Percentiles rank a stretch among this genome's conserved stretches.
Evolutionary conservation across 139 green algal species (phyloP).

Genomic region (Chlamydomonas incerta): DNA sequence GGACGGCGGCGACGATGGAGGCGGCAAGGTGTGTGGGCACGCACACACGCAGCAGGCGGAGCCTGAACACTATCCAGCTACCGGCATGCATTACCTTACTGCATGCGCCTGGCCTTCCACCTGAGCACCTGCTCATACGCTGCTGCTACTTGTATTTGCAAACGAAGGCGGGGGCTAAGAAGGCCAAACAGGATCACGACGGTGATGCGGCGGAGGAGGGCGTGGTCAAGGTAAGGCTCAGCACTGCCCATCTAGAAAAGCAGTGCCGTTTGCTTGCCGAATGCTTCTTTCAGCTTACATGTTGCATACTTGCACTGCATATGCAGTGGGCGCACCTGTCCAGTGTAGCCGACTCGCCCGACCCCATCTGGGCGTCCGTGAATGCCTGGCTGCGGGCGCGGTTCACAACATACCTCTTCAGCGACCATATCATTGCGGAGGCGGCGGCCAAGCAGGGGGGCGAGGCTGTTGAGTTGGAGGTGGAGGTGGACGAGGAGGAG

Average conservation of each 20-base stretch:
- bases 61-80: too few relatives aligned
- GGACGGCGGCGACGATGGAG: background rate
- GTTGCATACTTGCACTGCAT: too few relatives aligned
- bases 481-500: constrained; percentile 22
- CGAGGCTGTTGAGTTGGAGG: background rate
- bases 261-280: too few relatives aligned
- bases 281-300: too few relatives aligned
- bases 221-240: background rate
- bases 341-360: constrained; percentile 47
- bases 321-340: constrained; percentile 62
- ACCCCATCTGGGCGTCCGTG: constrained; percentile 62
- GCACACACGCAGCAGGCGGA: too few relatives aligned
- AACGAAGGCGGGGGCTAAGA: too few relatives aligned
- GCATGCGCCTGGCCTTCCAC: too few relatives aligned
- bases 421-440: constrained; percentile 60
- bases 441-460: background rate
- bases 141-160: too few relatives aligned
- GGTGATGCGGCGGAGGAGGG: background rate
- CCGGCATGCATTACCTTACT: too few relatives aligned
- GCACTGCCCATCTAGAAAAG: too few relatives aligned
- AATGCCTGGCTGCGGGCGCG: constrained; percentile 44
- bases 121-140: too few relatives aligned
- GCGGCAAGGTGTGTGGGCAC: too few relatives aligned
- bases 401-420: constrained; percentile 72
- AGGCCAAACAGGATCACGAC: background rate